phyloP scores from a whole-genome alignment of 345 rosid genomes.

The Iberis pinnata region DNA sequence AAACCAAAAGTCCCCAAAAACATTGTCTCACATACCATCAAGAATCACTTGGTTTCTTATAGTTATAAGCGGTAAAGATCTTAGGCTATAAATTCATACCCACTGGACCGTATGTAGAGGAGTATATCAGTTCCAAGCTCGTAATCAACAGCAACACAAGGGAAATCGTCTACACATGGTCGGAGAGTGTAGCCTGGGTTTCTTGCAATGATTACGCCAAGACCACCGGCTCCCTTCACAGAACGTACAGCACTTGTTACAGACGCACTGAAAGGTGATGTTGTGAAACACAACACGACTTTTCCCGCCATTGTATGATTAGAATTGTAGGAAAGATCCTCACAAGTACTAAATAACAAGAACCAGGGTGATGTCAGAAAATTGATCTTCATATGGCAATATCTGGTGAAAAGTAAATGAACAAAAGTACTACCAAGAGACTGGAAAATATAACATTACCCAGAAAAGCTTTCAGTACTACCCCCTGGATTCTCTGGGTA shows the following conservation, averaged over 20 bases:
- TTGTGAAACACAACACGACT: slow-evolving; percentile 27
- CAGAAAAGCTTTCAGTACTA: neutral
- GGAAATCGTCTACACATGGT: slow-evolving; percentile 31
- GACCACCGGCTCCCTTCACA: slow-evolving; percentile 31
- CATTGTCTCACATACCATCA: neutral
- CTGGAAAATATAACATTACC: neutral
- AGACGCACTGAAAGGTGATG: slow-evolving; percentile 11
- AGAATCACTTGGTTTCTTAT: neutral
- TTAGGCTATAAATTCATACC: slow-evolving; percentile 16
- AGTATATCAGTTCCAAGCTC: slow-evolving; percentile 34
- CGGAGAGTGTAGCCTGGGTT: slow-evolving; percentile 8
- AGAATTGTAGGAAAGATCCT: neutral
- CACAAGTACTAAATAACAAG: slow-evolving; percentile 21
- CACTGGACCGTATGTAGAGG: slow-evolving; percentile 30
- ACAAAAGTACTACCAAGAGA: too few species aligned
- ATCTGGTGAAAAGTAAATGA: neutral
- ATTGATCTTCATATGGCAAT: neutral
- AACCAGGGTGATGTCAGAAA: neutral
- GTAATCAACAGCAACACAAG: slow-evolving; percentile 31
- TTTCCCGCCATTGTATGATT: slow-evolving; percentile 16
- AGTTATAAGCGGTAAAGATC: neutral
- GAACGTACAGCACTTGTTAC: slow-evolving; percentile 14
- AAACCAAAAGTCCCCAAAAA: neutral
- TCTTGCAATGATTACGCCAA: slow-evolving; percentile 31
- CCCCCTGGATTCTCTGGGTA: slow-evolving; percentile 29